These are phyloP conservation scores for Perilla frutescens DNA, from an alignment of 257 asterid species.

Conservation along the genomic window DNA sequence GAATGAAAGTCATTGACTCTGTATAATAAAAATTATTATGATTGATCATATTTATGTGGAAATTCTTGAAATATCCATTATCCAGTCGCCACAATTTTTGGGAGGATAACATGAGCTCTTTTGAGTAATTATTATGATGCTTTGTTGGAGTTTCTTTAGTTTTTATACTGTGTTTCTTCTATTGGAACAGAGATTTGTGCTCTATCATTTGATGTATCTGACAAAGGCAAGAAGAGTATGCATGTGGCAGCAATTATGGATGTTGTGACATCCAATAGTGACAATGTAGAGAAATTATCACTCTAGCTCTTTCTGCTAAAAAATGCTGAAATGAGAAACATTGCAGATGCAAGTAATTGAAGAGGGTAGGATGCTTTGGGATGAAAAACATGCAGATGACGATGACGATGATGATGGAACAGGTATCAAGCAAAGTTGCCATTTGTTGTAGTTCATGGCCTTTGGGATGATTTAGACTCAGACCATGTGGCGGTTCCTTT, in stretches of 20 bases:
- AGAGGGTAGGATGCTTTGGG: constrained; percentile 96
- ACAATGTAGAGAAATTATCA: constrained; percentile 63
- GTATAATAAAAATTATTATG: background rate
- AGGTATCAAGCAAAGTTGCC: constrained; percentile 67
- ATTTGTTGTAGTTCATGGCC: constrained; percentile 88
- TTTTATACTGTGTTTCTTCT: constrained; percentile 52
- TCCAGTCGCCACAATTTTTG: background rate
- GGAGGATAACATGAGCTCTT: constrained; percentile 12
- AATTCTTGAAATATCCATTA: constrained; percentile 23
- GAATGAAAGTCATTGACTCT: constrained; percentile 3
- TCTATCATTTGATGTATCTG: constrained; percentile 77
- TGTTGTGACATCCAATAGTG: constrained; percentile 88
- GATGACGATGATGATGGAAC: constrained; percentile 78
- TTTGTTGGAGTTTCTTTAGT: constrained; percentile 30
- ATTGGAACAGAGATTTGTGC: constrained; percentile 73
- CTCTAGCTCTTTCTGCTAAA: constrained; percentile 74
- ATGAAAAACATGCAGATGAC: constrained; percentile 66
- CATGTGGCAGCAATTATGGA: constrained; percentile 98
- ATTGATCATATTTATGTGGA: background rate
- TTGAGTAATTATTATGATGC: constrained; percentile 25
- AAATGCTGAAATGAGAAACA: constrained; percentile 87
- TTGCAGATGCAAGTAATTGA: constrained; percentile 94
- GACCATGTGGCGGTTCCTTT: constrained; percentile 97
- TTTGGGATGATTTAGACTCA: constrained; percentile 98
- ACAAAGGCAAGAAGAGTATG: constrained; percentile 99